Conservation (phyloP, 2,329 filamentous ascomycete genomes). For the Phyllosticta paracitricarpa region DNA sequence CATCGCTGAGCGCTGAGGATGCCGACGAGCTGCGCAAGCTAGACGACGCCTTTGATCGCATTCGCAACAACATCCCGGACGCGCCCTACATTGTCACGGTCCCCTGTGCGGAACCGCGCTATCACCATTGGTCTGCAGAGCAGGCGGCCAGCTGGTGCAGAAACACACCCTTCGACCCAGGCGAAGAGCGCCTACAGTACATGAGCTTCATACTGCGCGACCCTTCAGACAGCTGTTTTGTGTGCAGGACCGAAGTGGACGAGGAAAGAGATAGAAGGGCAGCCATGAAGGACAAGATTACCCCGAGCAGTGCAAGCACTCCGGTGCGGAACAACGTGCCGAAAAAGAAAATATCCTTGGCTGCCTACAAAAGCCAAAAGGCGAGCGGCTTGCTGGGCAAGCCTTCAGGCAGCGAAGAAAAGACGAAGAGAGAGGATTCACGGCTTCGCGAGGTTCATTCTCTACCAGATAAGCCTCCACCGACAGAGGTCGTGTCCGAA, state of each 20-base stretch:
- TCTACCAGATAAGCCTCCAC: conserved; percentile 3
- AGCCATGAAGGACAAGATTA: conserved; percentile 21
- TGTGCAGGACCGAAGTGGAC: conserved; percentile 43
- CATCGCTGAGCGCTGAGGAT: conserved; percentile 18
- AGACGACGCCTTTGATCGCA: conserved; percentile 33
- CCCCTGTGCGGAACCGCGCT: conserved; percentile 34
- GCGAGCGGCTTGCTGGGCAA: conserved; percentile 21
- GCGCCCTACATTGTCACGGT: conserved; percentile 39
- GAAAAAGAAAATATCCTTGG: conserved; percentile 54
- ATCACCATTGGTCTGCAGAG: conserved; percentile 33
- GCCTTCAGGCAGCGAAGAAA: neutral
- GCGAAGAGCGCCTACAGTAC: conserved; percentile 52
- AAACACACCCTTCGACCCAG: conserved; percentile 42
- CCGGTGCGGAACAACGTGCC: conserved; percentile 29
- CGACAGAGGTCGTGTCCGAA: neutral
- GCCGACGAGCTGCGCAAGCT: conserved; percentile 30
- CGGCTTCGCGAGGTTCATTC: neutral
- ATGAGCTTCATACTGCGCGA: conserved; percentile 52
- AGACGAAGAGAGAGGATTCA: conserved; percentile 1
- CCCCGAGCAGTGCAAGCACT: conserved; percentile 19
- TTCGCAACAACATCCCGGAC: conserved; percentile 30
- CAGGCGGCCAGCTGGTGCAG: conserved; percentile 32
- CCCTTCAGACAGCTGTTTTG: conserved; percentile 39
- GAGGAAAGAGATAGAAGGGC: conserved; percentile 41
- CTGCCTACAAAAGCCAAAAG: conserved; percentile 50